These are phyloP conservation scores for Backusella australiensis DNA, from an alignment of 192 early-diverging fungal genomes.

Conservation along the genomic window DNA sequence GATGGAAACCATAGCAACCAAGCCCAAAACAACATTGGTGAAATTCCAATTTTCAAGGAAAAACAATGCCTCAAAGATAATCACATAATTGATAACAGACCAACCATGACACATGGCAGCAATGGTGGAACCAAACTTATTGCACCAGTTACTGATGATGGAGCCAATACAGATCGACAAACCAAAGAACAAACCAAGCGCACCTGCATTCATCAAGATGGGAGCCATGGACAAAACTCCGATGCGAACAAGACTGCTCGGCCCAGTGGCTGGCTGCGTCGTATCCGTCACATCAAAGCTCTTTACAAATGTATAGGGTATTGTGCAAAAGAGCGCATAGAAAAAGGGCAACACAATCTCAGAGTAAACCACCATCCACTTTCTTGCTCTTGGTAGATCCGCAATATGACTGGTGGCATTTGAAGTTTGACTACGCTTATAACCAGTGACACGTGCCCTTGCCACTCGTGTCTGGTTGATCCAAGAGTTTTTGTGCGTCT, in stretches of 20 bases:
- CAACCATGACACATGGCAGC: conserved; percentile 63
- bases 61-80: conserved; percentile 64
- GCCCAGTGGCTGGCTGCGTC: conserved; percentile 24
- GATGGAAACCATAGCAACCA: conserved; percentile 63
- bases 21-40: conserved; percentile 60
- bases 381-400: conserved; percentile 65
- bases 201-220: conserved; percentile 65
- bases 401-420: conserved; percentile 41
- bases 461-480: conserved; percentile 69
- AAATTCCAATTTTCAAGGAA: conserved; percentile 66
- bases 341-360: conserved; percentile 71
- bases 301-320: conserved; percentile 67
- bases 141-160: conserved; percentile 58
- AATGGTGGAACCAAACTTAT: conserved; percentile 72
- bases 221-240: conserved; percentile 67
- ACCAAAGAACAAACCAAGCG: conserved; percentile 58
- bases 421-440: conserved; percentile 64
- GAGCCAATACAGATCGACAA: conserved; percentile 65
- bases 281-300: conserved; percentile 44
- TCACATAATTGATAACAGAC: conserved; percentile 61
- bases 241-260: conserved; percentile 57
- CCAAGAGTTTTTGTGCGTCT: conserved; percentile 76
- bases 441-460: conserved; percentile 73
- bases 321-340: conserved; percentile 57
- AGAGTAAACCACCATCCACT: conserved; percentile 63